These are phyloP conservation scores for Naganishia kalamii DNA, from an alignment of 768 basidiomycete species.

Conservation along the genomic window DNA sequence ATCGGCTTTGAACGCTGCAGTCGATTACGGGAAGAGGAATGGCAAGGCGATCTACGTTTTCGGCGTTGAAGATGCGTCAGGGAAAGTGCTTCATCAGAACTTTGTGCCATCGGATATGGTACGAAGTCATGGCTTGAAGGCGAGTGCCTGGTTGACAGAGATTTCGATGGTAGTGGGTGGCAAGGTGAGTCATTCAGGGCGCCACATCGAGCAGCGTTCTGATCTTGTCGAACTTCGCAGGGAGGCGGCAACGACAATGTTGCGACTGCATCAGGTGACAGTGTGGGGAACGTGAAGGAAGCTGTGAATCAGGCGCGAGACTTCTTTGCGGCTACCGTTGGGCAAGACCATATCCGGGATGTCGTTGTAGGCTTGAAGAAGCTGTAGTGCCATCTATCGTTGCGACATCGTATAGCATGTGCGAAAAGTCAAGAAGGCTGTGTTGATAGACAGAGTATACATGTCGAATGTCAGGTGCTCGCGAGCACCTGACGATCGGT, in stretches of 20 bases:
- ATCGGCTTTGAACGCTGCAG: constrained; percentile 74
- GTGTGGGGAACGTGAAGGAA: constrained; percentile 59
- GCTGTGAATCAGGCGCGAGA: constrained; percentile 59
- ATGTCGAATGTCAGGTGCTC: no score
- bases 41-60: constrained; percentile 82
- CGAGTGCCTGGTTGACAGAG: constrained; percentile 73
- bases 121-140: constrained; percentile 59
- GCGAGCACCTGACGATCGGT: no score
- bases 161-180: constrained; percentile 78
- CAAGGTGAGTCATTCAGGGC: constrained; percentile 56
- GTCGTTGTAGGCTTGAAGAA: no score
- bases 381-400: no score
- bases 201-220: no score
- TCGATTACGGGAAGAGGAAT: constrained; percentile 68
- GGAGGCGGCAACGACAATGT: constrained; percentile 92
- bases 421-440: no score
- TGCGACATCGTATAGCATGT: no score
- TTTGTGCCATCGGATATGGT: constrained; percentile 62
- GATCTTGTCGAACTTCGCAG: constrained; percentile 47
- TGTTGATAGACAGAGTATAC: no score
- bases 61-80: constrained; percentile 62
- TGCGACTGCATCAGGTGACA: constrained; percentile 77
- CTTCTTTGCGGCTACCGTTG: no score
- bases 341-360: no score
- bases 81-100: constrained; percentile 82